Evolutionary conservation across 1,284 basidiomycete genomes (phyloP).

Genomic region (Puccinia triticina): DNA sequence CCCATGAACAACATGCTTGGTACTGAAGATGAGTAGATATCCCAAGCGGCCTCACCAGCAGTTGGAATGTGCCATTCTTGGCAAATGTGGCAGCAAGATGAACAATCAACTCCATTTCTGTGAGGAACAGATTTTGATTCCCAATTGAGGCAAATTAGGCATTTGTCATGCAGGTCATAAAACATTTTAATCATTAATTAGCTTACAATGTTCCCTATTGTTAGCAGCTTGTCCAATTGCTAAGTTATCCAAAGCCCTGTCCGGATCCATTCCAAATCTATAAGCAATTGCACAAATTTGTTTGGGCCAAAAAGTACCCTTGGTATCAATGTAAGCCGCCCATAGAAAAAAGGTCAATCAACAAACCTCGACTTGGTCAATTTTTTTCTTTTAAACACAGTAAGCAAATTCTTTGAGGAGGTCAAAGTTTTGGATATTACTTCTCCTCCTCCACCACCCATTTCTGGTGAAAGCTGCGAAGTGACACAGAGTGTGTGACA

Average conservation of each 20-base stretch:
- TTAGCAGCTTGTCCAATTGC: conserved; percentile 64
- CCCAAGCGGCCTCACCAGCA: conserved; percentile 66
- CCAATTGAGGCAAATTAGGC: neutral
- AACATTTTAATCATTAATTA: neutral
- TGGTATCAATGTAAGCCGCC: conserved; percentile 90
- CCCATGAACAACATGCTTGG: neutral
- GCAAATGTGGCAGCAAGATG: conserved; percentile 68
- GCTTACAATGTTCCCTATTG: conserved; percentile 22
- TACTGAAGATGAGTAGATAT: conserved; percentile 56
- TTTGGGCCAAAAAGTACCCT: conserved; percentile 89
- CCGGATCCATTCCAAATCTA: conserved; percentile 82
- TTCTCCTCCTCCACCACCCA: conserved; percentile 87
- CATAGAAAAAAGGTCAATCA: conserved; percentile 3
- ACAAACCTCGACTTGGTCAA: no score
- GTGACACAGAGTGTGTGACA: conserved; percentile 89
- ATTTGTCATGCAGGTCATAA: neutral
- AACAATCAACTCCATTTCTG: conserved; percentile 81
- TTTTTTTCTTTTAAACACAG: neutral
- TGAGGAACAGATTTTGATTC: neutral
- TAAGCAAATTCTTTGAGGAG: neutral
- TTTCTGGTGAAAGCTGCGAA: conserved; percentile 80
- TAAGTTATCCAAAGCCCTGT: conserved; percentile 82
- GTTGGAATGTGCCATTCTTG: conserved; percentile 59
- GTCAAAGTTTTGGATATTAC: no score
- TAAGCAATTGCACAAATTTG: conserved; percentile 87